These are phyloP conservation scores for Epichloe gansuensis DNA, from an alignment of 2,329 filamentous ascomycete species.

Conservation along the genomic window DNA sequence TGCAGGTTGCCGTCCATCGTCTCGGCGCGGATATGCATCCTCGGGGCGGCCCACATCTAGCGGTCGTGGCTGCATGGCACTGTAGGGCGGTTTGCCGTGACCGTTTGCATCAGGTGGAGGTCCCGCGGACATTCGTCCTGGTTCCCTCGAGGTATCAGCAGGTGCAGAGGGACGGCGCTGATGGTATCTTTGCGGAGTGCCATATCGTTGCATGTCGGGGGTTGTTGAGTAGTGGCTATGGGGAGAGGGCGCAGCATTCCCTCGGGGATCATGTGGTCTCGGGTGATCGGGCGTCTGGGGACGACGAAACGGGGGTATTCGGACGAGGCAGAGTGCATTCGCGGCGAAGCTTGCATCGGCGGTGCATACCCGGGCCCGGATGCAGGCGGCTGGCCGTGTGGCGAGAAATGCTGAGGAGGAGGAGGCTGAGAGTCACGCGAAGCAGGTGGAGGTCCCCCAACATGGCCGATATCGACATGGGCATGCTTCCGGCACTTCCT, in stretches of 20 bases:
- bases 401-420: conserved; percentile 29
- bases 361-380: conserved; percentile 35
- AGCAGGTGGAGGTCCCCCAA: conserved; percentile 37
- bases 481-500: conserved; percentile 33
- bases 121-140: conserved; percentile 24
- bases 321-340: conserved; percentile 40
- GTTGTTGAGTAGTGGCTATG: conserved; percentile 43
- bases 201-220: conserved; percentile 45
- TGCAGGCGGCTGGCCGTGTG: conserved; percentile 27
- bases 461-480: conserved; percentile 52
- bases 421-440: conserved; percentile 28
- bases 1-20: conserved; percentile 30
- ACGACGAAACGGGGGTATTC: conserved; percentile 53
- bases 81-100: conserved; percentile 35
- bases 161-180: conserved; percentile 36
- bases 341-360: conserved; percentile 42
- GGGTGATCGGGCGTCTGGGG: conserved; percentile 64
- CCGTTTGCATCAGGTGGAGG: conserved; percentile 38
- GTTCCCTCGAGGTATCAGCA: conserved; percentile 31
- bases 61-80: conserved; percentile 31
- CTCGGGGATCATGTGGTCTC: conserved; percentile 39
- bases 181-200: conserved; percentile 45
- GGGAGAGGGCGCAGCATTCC: conserved; percentile 34
- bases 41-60: conserved; percentile 32
- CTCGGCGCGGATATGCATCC: conserved; percentile 36